phyloP scores from a whole-genome alignment of 306 rosid genomes.

The Sphenostylis stenocarpa region DNA sequence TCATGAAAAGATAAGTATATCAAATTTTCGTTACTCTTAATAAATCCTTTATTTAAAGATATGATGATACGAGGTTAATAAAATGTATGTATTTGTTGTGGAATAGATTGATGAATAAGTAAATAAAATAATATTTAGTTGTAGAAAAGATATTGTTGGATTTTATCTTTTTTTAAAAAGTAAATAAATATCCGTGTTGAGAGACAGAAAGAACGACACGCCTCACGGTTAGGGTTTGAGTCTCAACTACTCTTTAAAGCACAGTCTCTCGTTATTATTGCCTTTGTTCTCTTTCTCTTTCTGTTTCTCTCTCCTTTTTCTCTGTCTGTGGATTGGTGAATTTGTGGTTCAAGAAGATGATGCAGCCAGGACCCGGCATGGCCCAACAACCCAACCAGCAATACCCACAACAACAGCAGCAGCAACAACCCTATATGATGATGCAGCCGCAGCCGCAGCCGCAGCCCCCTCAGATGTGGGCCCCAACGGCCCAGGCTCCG shows the following conservation, averaged over 20 bases:
- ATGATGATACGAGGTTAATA: no score
- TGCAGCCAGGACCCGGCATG: slow-evolving; percentile 80
- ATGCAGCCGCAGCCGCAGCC: slow-evolving; percentile 78
- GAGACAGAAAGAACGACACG: slow-evolving; percentile 24
- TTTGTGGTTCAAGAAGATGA: slow-evolving; percentile 46
- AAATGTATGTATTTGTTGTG: no score
- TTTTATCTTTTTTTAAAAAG: neutral
- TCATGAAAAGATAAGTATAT: no score
- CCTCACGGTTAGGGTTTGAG: slow-evolving; percentile 40
- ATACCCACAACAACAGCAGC: slow-evolving; percentile 46
- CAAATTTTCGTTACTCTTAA: no score
- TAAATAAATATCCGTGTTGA: neutral
- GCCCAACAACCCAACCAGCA: slow-evolving; percentile 63
- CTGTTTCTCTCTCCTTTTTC: neutral
- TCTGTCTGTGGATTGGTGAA: neutral
- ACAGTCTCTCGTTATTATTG: neutral
- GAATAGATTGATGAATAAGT: no score
- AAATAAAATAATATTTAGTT: neutral
- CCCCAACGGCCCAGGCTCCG: slow-evolving; percentile 46
- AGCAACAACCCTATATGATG: slow-evolving; percentile 80
- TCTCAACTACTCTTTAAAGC: slow-evolving; percentile 37
- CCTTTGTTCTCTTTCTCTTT: neutral
- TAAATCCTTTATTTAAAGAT: no score
- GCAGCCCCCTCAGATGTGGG: slow-evolving; percentile 63
- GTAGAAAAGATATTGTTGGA: neutral